Percentiles rank a stretch among this genome's conserved stretches.
Conservation (phyloP, 2,329 filamentous ascomycete genomes). For the Ceratocystis cacaofunesta region DNA sequence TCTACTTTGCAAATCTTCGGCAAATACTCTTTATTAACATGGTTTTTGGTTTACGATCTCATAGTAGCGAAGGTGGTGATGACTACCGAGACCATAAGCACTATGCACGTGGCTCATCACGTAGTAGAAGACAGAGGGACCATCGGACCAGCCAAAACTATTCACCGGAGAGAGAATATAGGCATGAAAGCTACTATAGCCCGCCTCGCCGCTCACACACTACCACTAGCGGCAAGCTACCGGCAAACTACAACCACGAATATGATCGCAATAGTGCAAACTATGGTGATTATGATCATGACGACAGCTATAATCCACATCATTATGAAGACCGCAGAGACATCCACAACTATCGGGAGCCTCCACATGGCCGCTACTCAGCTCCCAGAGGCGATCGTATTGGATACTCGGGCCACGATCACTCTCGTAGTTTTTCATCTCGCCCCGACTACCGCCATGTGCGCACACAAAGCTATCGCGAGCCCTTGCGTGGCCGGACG, state of each 20-base stretch:
- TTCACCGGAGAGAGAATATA: background rate
- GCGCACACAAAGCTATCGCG: conserved; percentile 10
- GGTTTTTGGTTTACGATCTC: conserved; percentile 13
- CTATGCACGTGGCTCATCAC: conserved; percentile 5
- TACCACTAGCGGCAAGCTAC: conserved; percentile 5
- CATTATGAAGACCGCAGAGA: background rate
- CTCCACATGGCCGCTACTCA: background rate
- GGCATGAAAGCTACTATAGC: background rate
- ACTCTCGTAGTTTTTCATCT: background rate
- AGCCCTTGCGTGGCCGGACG: conserved; percentile 11
- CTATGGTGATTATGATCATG: background rate
- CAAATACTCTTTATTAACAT: background rate
- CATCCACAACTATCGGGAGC: background rate
- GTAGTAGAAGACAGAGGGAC: background rate
- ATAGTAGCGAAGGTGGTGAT: background rate
- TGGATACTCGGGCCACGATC: conserved; percentile 3
- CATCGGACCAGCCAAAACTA: background rate
- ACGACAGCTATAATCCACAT: background rate
- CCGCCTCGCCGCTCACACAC: conserved; percentile 2
- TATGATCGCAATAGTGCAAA: background rate
- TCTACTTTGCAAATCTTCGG: too few species aligned
- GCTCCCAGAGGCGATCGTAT: background rate
- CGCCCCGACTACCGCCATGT: conserved; percentile 11
- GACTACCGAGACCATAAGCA: conserved; percentile 8
- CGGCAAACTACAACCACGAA: conserved; percentile 1